Base-by-base conservation (phyloP, 371 early-diverging fungal species). In the Syncephalastrum racemosum region DNA sequence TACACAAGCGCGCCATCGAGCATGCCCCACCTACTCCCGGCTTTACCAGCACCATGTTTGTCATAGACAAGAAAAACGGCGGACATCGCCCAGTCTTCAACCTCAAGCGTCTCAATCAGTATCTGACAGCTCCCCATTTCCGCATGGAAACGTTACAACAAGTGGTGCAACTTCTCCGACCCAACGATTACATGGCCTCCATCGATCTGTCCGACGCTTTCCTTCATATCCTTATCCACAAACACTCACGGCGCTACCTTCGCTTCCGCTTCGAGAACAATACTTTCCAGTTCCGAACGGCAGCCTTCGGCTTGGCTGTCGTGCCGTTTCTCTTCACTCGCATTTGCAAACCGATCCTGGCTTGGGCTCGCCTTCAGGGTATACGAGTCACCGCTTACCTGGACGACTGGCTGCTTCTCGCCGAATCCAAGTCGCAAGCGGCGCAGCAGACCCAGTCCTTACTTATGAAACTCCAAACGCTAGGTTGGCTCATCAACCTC, bases 241-340 rank as follows among this genome's bases (percentile, higher is more conserved):
- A 46, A 43, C 43, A 8, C n/a, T 53, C 53, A 6, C 53, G 68
- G 19, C 54, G 53, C 8, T 69, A 54, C 12, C 46, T 70, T 0
- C 69, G 60, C 1, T 63, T 73, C 18, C 7, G 36, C 22, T 68
- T 59, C 65, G 48, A 59, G 40, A 61, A 54, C 20, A 13, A 53
- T 1, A 47, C 49, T 1, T 73, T 52, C 58, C 69, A 68, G 48
- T 70, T 67, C 54, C 15, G 64, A 8, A 60, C 63, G 1, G 64
- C 71, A 1, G 65, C 66, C 2, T 72, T 74, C 50, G 70, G 75
- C 5, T 62, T 76, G 2, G 66, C 64, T 20, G 20, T 61, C 1
- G 54, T 58, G 20, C 75, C 73, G 5, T 58, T 56, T 22, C 50
- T 71, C 7, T 72, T 71, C 60, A 72, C 71, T 40, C 66, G 67